Evolutionary conservation across 768 basidiomycete genomes (phyloP), one percentile per base, ranked within the genome.

Genomic region (Lentinula edodes): DNA sequence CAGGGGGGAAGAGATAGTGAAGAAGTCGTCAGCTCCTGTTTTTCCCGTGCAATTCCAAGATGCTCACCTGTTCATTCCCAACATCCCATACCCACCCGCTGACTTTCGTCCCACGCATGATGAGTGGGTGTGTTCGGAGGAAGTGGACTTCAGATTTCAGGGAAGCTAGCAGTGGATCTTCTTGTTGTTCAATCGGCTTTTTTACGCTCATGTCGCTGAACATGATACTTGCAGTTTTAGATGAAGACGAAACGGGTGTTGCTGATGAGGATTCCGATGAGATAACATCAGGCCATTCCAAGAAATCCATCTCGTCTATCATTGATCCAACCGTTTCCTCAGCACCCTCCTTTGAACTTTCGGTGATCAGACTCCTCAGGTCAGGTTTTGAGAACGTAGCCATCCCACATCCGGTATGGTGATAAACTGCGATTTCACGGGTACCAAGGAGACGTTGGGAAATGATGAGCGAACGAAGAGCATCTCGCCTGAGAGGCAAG

Each of bases 371-470:
- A 28, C 67, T 65, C 55, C 74, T 78, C 41, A 83, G 66, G 42
- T 74, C 58, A 0, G 71, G 67, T 7, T 74, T 74, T 8, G 68
- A 73, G 71, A 83, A 80, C 5, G 75, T 78, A 55, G 79, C 67
- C 82, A 84, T 81, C 34, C 83, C 83, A 63, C 83, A 83, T 60
- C 76, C 80, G 5, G 80, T 83, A 69, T 85, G 83, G 66, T 83
- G 81, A 68, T 83, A 74, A 46, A 85, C 67, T 2, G 79, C 74
- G 55, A 84, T 77, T 64, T 83, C 78, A 42, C 70, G 69, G 5
- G 80, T 83, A 35, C 78, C 80, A 35, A 83, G 73, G 32, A 81
- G 73, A 53, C 80, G 78, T 68, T 84, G 81, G 35, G 81, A 80
- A 63, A 85, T 77, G 60, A 84, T 69, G 67, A 85, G 71, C 59